Conservation (phyloP, 2,329 filamentous ascomycete genomes). For the Ploettnerulaceae sp. region DNA sequence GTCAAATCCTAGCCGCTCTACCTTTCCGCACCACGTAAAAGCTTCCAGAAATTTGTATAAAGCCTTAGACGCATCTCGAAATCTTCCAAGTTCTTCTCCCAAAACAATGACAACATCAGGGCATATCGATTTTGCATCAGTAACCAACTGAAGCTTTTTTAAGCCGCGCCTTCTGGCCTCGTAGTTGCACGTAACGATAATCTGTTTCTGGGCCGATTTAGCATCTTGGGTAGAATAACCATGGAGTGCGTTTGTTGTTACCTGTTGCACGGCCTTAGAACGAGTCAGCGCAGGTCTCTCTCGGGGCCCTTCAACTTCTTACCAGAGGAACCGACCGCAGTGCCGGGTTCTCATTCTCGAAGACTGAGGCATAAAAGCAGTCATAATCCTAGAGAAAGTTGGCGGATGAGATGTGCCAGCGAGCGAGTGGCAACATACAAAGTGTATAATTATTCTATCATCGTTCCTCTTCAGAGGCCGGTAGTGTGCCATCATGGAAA, state of each 20-base stretch:
- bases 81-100: slow-evolving; percentile 80
- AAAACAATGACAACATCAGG: slow-evolving; percentile 81
- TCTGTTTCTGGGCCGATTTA: slow-evolving; percentile 51
- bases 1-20: slow-evolving; percentile 83
- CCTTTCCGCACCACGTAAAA: slow-evolving; percentile 72
- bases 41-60: slow-evolving; percentile 68
- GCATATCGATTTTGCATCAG: slow-evolving; percentile 72
- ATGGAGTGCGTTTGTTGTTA: slow-evolving; percentile 15
- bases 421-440: slow-evolving; percentile 46
- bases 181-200: slow-evolving; percentile 92
- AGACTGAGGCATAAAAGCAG: slow-evolving; percentile 88
- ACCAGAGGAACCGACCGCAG: slow-evolving; percentile 72
- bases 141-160: slow-evolving; percentile 79
- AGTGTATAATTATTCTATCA: slow-evolving; percentile 43
- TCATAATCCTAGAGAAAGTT: slow-evolving; percentile 59
- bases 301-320: slow-evolving; percentile 55
- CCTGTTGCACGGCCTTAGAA: slow-evolving; percentile 32
- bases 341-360: slow-evolving; percentile 73
- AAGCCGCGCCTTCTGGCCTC: slow-evolving; percentile 71
- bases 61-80: slow-evolving; percentile 79
- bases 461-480: slow-evolving; percentile 16
- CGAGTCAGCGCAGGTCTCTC: slow-evolving; percentile 18
- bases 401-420: slow-evolving; percentile 6
- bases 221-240: neutral
- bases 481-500: slow-evolving; percentile 9